Evolutionary conservation across 176 grass and related monocot genomes (phyloP).

Genomic region (Alloteropsis semialata): DNA sequence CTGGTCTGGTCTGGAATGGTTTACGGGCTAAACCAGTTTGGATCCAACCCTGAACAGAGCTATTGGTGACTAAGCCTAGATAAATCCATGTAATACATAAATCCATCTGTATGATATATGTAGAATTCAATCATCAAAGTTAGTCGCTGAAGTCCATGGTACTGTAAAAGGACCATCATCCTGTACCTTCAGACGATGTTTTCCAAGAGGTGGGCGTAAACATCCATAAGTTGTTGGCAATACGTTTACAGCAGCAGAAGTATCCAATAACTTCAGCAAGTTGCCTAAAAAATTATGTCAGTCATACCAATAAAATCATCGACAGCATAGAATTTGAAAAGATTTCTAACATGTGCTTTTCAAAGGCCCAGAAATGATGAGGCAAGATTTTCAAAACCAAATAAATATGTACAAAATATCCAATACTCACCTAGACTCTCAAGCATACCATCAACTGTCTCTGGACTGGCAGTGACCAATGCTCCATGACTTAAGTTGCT

Average conservation of each 20-base stretch:
- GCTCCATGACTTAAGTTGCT: conserved; percentile 93
- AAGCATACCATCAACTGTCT: conserved; percentile 92
- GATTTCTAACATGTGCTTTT: neutral
- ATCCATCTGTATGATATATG: conserved; percentile 10
- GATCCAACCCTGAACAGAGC: neutral
- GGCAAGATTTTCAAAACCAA: neutral
- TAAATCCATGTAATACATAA: neutral
- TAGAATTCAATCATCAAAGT: neutral
- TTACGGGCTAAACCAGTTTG: neutral
- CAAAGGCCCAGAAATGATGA: conserved; percentile 6
- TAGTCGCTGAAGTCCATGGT: neutral
- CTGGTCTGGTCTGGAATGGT: too few relatives aligned
- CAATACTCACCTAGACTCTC: conserved; percentile 69
- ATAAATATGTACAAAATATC: conserved; percentile 14
- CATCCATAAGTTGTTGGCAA: conserved; percentile 90
- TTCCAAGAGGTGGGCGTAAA: conserved; percentile 84
- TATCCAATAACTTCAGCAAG: conserved; percentile 81
- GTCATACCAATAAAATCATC: conserved; percentile 31
- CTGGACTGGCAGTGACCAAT: conserved; percentile 83
- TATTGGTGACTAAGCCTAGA: neutral
- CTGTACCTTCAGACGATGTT: conserved; percentile 88
- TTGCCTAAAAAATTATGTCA: conserved; percentile 54
- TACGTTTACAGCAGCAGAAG: conserved; percentile 52
- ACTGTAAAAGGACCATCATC: conserved; percentile 2
- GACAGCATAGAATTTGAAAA: neutral